A percentile compares a stretch with the other conserved stretches of the same genome.
These are phyloP conservation scores for Rhinocladiella mackenziei DNA, from an alignment of 2,329 filamentous ascomycete species.

Conservation along the genomic window DNA sequence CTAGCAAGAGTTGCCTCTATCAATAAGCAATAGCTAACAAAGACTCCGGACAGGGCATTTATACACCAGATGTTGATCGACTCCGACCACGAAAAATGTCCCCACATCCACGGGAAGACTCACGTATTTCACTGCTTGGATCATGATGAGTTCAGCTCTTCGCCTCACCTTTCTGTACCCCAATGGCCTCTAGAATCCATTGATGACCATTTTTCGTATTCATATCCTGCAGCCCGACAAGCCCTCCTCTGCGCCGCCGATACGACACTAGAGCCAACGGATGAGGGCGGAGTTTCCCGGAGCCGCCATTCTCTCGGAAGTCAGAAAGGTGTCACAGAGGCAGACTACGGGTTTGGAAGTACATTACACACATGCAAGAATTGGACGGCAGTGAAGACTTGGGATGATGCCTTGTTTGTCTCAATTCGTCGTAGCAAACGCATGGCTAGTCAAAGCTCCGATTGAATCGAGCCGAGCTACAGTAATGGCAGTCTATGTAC, in stretches of 20 bases:
- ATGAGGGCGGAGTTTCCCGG: not conserved
- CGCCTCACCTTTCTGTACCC: no score
- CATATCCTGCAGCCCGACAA: constrained; percentile 14
- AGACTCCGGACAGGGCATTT: no score
- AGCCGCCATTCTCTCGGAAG: not conserved
- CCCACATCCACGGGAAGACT: not conserved
- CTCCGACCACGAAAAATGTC: constrained; percentile 5
- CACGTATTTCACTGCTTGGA: constrained; percentile 15
- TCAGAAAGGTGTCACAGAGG: not conserved
- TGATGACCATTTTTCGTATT: no score
- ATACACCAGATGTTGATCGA: constrained; percentile 14
- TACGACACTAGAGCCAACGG: constrained; percentile 19
- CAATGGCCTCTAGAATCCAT: no score
- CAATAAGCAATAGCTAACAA: no score
- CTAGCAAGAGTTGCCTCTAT: no score
- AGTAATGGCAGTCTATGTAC: no score
- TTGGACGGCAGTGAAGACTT: constrained; percentile 13
- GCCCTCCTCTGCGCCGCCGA: constrained; percentile 22
- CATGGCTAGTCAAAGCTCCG: no score
- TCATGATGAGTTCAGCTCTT: constrained; percentile 4
- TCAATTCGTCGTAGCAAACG: no score
- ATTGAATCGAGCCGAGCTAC: no score
- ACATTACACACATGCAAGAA: constrained; percentile 7
- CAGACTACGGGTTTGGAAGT: not conserved
- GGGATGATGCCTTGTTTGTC: no score